phyloP scores from a whole-genome alignment of 805 yeast genomes.

The Saturnispora silvae region DNA sequence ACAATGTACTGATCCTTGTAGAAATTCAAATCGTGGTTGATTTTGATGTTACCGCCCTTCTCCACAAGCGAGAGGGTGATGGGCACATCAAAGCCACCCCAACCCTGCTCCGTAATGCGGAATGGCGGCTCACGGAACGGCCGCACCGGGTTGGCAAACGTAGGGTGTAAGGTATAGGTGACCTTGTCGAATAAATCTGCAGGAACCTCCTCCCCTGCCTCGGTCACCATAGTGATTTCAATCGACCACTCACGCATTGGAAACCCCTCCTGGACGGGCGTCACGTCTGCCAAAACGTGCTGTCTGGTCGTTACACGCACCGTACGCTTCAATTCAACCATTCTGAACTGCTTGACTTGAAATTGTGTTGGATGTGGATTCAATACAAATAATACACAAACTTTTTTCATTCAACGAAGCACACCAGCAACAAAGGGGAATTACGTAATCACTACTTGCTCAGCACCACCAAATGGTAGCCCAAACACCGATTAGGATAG shows the following conservation, averaged over 20 bases:
- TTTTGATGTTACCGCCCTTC: conserved; percentile 77
- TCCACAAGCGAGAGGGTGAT: conserved; percentile 70
- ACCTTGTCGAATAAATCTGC: conserved; percentile 87
- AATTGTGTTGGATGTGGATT: not conserved
- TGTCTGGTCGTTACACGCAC: conserved; percentile 82
- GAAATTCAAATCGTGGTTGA: conserved; percentile 86
- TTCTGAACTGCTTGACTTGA: conserved; percentile 5
- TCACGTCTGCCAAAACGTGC: conserved; percentile 66
- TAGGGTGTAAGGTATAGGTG: conserved; percentile 89
- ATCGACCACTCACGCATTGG: conserved; percentile 95
- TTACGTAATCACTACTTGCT: too few species aligned
- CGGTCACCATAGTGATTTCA: conserved; percentile 62
- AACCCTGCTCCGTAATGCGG: conserved; percentile 82
- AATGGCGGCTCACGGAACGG: conserved; percentile 76
- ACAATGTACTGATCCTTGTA: conserved; percentile 61
- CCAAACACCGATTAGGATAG: too few species aligned
- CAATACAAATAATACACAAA: not conserved
- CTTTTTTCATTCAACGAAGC: not conserved
- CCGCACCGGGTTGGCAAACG: conserved; percentile 83
- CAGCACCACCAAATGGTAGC: too few species aligned
- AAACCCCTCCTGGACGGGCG: conserved; percentile 79
- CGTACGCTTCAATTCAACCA: conserved; percentile 65
- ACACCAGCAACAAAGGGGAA: too few species aligned
- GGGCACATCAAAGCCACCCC: conserved; percentile 96
- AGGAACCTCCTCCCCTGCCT: conserved; percentile 71